Base-by-base conservation (phyloP, 192 early-diverging fungal species). In the Backusella sp. region DNA sequence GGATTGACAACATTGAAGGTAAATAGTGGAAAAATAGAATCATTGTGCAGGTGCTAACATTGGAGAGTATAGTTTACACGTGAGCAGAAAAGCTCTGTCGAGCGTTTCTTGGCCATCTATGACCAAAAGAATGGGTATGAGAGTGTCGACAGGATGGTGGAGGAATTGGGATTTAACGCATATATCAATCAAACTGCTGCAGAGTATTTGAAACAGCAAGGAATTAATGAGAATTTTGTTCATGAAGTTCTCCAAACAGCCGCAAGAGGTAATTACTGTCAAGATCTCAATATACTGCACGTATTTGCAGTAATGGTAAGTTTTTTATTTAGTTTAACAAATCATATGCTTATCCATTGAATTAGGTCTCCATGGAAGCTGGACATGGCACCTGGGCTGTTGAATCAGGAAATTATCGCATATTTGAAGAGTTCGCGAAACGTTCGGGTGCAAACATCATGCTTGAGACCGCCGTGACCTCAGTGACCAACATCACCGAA, bases 201-300 rank as follows among this genome's bases (percentile, higher is more conserved):
- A 11, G 66, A 83, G 14, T 77, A 85, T 56, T 85, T 84, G 70
- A 76, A 79, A 6, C 52, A 81, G 15, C 68, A 80, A 21, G 79
- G 81, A 0, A 76, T 90, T 8, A 66, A 76, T 52, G 65, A 73
- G 5, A 49, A 32, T 1, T 92, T 88, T 59, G 44, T 80, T 14
- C 21, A 77, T 14, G 87, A 92, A 70, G 79, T 91, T 26, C 76
- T 92, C 0, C 88, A 92, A 62, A 82, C 85, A 23, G 84, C 86
- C 2, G 87, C 87, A 1, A 82, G 91, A 6, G 91, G 89, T 39
- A 92, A 92, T 77, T 92, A 92, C 73, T 90, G 81, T 4, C 87
- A 89, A 21, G 83, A 88, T 77, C 41, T 91, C n/a, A 74, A 86
- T 30, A 70, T 77, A n/a, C 80, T 90, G 6, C 89, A 92, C 76